phyloP scores from a whole-genome alignment of 306 rosid genomes.

The Biancaea sappan region DNA sequence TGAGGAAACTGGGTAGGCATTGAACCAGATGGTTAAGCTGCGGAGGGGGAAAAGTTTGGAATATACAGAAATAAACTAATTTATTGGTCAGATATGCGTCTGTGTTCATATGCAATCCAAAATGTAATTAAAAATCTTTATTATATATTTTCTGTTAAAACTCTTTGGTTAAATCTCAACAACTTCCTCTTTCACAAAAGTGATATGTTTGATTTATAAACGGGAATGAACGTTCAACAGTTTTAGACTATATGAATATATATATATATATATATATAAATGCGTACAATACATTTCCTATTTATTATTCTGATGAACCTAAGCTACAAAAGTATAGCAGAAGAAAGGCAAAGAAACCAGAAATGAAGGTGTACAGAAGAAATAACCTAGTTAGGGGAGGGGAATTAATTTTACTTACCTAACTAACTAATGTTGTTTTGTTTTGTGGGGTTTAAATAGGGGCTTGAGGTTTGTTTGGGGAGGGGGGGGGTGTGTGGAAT shows the following conservation, averaged over 20 bases:
- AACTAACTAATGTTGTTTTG: too few species aligned
- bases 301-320: background rate
- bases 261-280: background rate
- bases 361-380: too few species aligned
- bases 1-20: background rate
- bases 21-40: slow-evolving; percentile 4
- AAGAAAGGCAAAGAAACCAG: too few species aligned
- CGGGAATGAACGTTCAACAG: background rate
- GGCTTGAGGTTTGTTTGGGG: too few species aligned
- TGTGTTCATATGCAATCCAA: background rate
- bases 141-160: background rate
- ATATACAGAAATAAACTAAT: background rate
- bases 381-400: too few species aligned
- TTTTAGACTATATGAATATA: background rate
- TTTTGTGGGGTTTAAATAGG: too few species aligned
- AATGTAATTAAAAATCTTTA: background rate
- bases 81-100: background rate
- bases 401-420: too few species aligned
- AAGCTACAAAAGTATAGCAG: too few species aligned
- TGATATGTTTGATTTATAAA: background rate
- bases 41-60: too few species aligned
- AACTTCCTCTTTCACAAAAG: background rate
- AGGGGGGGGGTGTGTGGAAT: too few species aligned
- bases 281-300: background rate
- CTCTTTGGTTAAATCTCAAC: background rate